Evolutionary conservation across 169 alveolate genomes (phyloP).

Genomic region (Cryptosporidium xiaoi): DNA sequence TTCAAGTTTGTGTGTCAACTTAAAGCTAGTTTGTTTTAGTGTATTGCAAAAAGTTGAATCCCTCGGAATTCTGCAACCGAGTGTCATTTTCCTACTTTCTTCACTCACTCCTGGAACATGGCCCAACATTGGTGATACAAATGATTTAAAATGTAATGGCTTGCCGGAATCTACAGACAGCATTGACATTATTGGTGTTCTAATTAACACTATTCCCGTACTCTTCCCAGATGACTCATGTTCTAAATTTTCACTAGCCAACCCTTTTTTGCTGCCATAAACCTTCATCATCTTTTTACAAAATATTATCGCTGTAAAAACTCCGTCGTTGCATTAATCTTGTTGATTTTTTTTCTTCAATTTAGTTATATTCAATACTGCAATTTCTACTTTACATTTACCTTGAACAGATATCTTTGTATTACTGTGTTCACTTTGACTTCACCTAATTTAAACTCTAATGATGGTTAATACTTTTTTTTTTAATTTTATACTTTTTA

Average conservation of each 20-base stretch:
- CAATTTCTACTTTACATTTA: too few relatives aligned
- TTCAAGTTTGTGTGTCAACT: conserved; percentile 36
- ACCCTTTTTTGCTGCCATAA: background rate
- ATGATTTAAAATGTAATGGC: conserved; percentile 41
- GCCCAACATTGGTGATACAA: conserved; percentile 60
- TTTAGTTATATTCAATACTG: too few relatives aligned
- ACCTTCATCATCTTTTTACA: conserved; percentile 50
- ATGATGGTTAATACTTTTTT: too few relatives aligned
- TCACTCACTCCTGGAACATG: conserved; percentile 65
- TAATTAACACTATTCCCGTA: conserved; percentile 48
- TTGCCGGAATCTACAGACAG: conserved; percentile 65
- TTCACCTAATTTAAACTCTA: too few relatives aligned
- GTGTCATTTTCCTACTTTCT: conserved; percentile 69
- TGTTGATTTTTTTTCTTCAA: too few relatives aligned
- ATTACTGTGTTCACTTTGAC: too few relatives aligned
- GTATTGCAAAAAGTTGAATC: conserved; percentile 43
- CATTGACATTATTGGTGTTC: conserved; percentile 74
- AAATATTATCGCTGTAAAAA: background rate
- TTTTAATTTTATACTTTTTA: too few relatives aligned
- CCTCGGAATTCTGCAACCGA: conserved; percentile 48
- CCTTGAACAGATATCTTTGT: too few relatives aligned
- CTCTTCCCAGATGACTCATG: background rate
- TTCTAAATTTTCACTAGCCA: background rate
- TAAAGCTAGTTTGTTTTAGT: conserved; percentile 27
- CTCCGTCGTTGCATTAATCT: background rate